phyloP scores from a whole-genome alignment of 768 basidiomycete genomes.

The Lactifluus echinatus region DNA sequence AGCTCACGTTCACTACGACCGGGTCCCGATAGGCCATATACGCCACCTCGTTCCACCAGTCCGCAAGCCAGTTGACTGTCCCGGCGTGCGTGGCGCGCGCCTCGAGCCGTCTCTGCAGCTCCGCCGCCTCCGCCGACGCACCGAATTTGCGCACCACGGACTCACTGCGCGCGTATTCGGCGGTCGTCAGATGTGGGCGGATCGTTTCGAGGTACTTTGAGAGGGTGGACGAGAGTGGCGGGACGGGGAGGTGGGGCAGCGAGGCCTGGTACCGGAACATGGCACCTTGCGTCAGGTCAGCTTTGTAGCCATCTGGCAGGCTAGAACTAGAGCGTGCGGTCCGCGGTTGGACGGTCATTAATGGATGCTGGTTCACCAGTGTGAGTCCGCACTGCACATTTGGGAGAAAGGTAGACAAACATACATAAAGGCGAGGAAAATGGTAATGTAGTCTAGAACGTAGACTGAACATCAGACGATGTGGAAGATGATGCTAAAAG shows the following conservation, averaged over 20 bases:
- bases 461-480: background rate
- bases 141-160: conserved; percentile 59
- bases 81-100: conserved; percentile 55
- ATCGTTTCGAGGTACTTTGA: conserved; percentile 85
- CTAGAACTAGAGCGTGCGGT: background rate
- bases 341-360: background rate
- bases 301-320: conserved; percentile 38
- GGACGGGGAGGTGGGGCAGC: conserved; percentile 74
- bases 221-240: conserved; percentile 71
- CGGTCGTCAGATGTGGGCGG: conserved; percentile 61
- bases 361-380: background rate
- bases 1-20: conserved; percentile 87
- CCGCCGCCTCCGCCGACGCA: conserved; percentile 52
- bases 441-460: background rate
- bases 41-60: conserved; percentile 97
- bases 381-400: background rate
- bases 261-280: conserved; percentile 72
- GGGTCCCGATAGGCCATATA: conserved; percentile 86
- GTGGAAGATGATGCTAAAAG: background rate
- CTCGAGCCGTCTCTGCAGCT: conserved; percentile 72
- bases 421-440: conserved; percentile 4
- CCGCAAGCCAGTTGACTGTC: conserved; percentile 77
- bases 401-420: background rate
- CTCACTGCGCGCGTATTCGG: conserved; percentile 52
- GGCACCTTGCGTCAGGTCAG: conserved; percentile 48